phyloP scores from a whole-genome alignment of 371 early-diverging fungal species.

The Apophysomyces ossiformis region DNA sequence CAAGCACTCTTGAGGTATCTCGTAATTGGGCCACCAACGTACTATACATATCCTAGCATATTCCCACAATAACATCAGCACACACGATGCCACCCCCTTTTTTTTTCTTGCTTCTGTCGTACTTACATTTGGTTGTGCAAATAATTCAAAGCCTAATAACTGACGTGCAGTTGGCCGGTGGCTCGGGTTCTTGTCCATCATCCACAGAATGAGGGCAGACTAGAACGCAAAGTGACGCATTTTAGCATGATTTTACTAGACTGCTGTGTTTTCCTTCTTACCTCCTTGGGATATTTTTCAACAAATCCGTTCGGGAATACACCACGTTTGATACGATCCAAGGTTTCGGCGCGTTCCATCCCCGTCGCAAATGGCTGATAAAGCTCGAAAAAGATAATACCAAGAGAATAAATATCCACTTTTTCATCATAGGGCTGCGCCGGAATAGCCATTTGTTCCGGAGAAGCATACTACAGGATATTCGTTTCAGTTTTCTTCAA shows the following conservation, averaged over 20 bases:
- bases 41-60: conserved; percentile 23
- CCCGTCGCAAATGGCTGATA: conserved; percentile 66
- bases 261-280: conserved; percentile 18
- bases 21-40: conserved; percentile 26
- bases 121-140: conserved; percentile 36
- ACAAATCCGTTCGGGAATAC: conserved; percentile 79
- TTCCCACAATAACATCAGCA: conserved; percentile 3
- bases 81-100: background rate
- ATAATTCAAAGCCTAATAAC: conserved; percentile 72
- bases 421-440: conserved; percentile 63
- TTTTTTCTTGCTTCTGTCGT: background rate
- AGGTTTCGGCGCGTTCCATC: conserved; percentile 69
- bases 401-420: conserved; percentile 74
- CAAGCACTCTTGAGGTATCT: conserved; percentile 27
- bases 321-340: conserved; percentile 66
- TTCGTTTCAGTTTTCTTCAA: too few relatives aligned
- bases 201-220: conserved; percentile 75
- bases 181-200: conserved; percentile 76
- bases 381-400: conserved; percentile 75
- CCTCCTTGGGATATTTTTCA: conserved; percentile 77
- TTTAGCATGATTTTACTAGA: background rate
- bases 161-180: conserved; percentile 77
- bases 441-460: conserved; percentile 81
- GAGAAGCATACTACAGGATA: conserved; percentile 80
- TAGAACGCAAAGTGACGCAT: conserved; percentile 14